phyloP scores from a whole-genome alignment of 345 rosid species.

The Salix udensis region DNA sequence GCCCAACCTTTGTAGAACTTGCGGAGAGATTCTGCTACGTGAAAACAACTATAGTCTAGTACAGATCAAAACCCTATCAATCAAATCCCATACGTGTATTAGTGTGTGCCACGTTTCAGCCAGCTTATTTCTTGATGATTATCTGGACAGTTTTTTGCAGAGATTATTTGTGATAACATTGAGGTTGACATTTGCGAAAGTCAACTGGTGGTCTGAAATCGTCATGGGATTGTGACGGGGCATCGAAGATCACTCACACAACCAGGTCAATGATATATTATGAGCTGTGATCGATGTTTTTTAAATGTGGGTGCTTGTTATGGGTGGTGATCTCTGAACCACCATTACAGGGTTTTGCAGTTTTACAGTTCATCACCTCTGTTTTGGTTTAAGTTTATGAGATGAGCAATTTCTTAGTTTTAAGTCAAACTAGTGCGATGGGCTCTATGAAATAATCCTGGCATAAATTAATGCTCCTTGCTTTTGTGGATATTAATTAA shows the following conservation, averaged over 20 bases:
- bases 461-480: no score
- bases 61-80: background rate
- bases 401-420: background rate
- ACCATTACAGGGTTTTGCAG: background rate
- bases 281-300: background rate
- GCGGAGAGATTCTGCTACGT: background rate
- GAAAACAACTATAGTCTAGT: background rate
- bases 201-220: slow-evolving; percentile 3
- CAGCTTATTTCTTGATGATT: background rate
- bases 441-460: background rate
- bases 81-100: background rate
- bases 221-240: background rate
- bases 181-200: background rate
- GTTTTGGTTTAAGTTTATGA: background rate
- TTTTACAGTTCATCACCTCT: background rate
- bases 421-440: background rate
- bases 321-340: background rate
- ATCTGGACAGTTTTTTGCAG: background rate
- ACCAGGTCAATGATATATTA: background rate
- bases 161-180: background rate
- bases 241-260: background rate
- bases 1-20: background rate
- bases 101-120: slow-evolving; percentile 3
- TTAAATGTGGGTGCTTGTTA: background rate
- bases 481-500: no score